phyloP scores from a whole-genome alignment of 805 yeast genomes.

The Candida ponderosae region DNA sequence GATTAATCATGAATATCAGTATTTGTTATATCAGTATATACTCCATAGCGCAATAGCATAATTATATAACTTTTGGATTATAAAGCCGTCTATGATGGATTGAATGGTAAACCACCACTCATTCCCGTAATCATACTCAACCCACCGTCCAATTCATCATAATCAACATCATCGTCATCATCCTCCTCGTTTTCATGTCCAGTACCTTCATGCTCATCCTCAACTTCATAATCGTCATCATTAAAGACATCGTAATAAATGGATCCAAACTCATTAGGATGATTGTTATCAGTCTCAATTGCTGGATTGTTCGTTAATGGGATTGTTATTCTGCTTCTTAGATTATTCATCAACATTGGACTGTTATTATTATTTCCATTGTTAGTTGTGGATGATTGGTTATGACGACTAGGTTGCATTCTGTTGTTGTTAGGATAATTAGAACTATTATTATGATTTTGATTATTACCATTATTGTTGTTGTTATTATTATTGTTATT shows the following conservation, averaged over 20 bases:
- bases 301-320: not conserved
- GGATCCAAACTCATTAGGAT: not conserved
- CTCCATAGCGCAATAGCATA: too few relatives aligned
- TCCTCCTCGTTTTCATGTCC: constrained; percentile 5
- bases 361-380: too few relatives aligned
- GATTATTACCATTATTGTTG: too few relatives aligned
- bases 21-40: too few relatives aligned
- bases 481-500: constrained; percentile 7
- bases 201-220: constrained; percentile 10
- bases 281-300: not conserved
- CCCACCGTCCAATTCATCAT: constrained; percentile 13
- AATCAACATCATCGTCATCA: constrained; percentile 4
- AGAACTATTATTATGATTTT: too few relatives aligned
- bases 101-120: constrained; percentile 14
- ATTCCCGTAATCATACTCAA: constrained; percentile 9
- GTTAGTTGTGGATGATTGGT: too few relatives aligned
- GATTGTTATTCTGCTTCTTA: not conserved
- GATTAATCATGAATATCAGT: too few relatives aligned
- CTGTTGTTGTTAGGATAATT: too few relatives aligned
- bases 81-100: too few relatives aligned
- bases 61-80: too few relatives aligned
- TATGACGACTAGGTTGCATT: too few relatives aligned
- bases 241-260: constrained; percentile 7
- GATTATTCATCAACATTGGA: too few relatives aligned
- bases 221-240: constrained; percentile 5